phyloP scores from a whole-genome alignment of 345 rosid species.

The Salix brachista region DNA sequence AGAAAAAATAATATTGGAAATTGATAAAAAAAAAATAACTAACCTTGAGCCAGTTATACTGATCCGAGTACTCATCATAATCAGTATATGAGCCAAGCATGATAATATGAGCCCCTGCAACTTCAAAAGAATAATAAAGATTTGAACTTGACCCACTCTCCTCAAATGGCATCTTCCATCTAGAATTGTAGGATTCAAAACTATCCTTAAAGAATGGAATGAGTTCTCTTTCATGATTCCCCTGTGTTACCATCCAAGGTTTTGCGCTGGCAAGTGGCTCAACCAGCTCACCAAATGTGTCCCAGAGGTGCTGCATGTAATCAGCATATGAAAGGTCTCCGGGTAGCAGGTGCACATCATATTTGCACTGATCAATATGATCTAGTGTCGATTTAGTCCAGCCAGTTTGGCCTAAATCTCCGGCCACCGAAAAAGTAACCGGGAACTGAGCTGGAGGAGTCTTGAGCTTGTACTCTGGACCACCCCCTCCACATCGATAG shows the following conservation, averaged over 20 bases:
- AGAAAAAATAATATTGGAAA: background rate
- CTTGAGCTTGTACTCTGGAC: slow-evolving; percentile 80
- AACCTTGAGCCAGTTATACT: slow-evolving; percentile 86
- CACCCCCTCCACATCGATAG: slow-evolving; percentile 77
- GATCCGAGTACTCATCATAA: slow-evolving; percentile 59
- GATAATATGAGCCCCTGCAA: slow-evolving; percentile 72
- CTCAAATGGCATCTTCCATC: slow-evolving; percentile 93
- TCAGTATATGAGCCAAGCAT: slow-evolving; percentile 91
- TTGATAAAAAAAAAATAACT: background rate
- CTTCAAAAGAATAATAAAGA: slow-evolving; percentile 90
- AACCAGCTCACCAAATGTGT: slow-evolving; percentile 80
- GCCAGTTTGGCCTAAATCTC: slow-evolving; percentile 93
- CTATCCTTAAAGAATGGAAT: slow-evolving; percentile 64
- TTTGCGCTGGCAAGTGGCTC: slow-evolving; percentile 89
- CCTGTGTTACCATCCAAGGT: slow-evolving; percentile 99
- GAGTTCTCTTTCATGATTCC: slow-evolving; percentile 82
- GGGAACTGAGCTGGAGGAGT: slow-evolving; percentile 81
- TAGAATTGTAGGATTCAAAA: slow-evolving; percentile 68
- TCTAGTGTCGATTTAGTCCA: slow-evolving; percentile 93
- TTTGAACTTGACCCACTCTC: slow-evolving; percentile 90
- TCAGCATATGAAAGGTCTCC: slow-evolving; percentile 98
- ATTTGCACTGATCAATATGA: slow-evolving; percentile 69
- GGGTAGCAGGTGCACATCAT: slow-evolving; percentile 78
- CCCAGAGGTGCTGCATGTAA: slow-evolving; percentile 82
- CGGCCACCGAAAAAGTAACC: slow-evolving; percentile 80